Base-by-base conservation (phyloP, 2,329 filamentous ascomycete genomes). In the Colletotrichum caudatum region DNA sequence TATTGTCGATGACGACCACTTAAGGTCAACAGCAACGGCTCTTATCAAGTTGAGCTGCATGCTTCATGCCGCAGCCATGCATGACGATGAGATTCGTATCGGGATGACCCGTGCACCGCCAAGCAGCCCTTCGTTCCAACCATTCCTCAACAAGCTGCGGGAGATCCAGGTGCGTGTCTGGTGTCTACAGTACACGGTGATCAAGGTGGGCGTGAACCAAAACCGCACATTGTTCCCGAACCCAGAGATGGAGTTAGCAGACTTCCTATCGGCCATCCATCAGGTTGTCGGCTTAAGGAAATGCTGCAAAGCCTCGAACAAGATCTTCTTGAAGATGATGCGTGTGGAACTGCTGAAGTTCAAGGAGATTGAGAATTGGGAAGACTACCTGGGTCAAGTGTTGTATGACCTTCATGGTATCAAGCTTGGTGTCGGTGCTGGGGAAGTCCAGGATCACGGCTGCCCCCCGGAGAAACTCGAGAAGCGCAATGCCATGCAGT, bases 101-200 rank as follows among this genome's bases (percentile, higher is more conserved):
- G 94, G 94, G 1, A 90, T 94, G 76, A 86, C 87, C 5, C 84
- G 88, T 7, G 84, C 91, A 2, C 90, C 91, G 2, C 79, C 89
- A 77, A 82, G 82, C 84, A 81, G 89, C 83, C 78, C 89, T 77
- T 85, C 84, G 1, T 89, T 89, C 69, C 84, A 86, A 66, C 80
- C 83, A 1, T 85, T 92, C 75, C 87, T 91, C 68, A 90, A 88
- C 66, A 94, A 92, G 77, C 84, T 98, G 54, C 91, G 94, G 51
- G 94, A 98, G 75, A 92, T 97, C 86, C 92, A 97, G 77, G 89
- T 97, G 3, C 91, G 94, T 44, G 89, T 91, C 14, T 98, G 96
- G 95, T 94, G 93, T 48, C 83, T 98, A 50, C 91, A 95, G 74
- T 99, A 98, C 78, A 88, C 89, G 0, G 82, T 98, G 63, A 81